Evolutionary conservation across 1,284 basidiomycete species (phyloP), one percentile per base, ranked within the genome.

Genomic region (Sphagnurus paluster): DNA sequence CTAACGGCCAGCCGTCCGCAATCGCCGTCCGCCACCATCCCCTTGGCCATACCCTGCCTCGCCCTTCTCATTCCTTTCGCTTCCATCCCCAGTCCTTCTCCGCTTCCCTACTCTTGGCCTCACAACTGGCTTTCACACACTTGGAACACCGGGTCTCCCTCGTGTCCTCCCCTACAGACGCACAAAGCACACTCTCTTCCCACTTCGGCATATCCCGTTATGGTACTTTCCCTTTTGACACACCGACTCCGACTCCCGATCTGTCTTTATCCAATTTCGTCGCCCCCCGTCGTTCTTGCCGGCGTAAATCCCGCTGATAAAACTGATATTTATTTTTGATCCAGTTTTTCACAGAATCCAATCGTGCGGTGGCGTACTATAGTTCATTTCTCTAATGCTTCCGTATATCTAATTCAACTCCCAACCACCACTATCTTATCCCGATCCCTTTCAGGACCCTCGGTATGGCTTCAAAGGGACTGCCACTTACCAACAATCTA

Each of bases 251-350:
- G 34, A 33, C 7, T 36, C 40, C 46, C 40, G 34, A 38, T 24
- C 10, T 19, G 14, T 35, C 35, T 39, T 23, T 24, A 23, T 47
- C 26, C 25, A 36, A 41, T 46, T 39, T 32, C 45, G 16, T 16
- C 30, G n/a, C 13, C 39, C 16, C 16, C 30, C 29, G 24, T 8
- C 20, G 24, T 20, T 23, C 32, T 32, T 41, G 40, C 41, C 28
- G 48, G 48, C 48, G 48, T 42, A 49, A 49, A 45, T 49, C 48
- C 48, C 48, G 42, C 48, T 32, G n/a, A 9, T 34, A 25, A 24
- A 26, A n/a, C n/a, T n/a, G n/a, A n/a, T n/a, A n/a, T n/a, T n/a
- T n/a, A n/a, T n/a, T n/a, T n/a, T n/a, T n/a, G n/a, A n/a, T n/a
- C 9, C 21, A 34, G 11, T 14, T 8, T 17, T 26, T 20, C 11